Evolutionary conservation across 2,329 filamentous ascomycete genomes (phyloP).

Genomic region (Mariannaea sp.): DNA sequence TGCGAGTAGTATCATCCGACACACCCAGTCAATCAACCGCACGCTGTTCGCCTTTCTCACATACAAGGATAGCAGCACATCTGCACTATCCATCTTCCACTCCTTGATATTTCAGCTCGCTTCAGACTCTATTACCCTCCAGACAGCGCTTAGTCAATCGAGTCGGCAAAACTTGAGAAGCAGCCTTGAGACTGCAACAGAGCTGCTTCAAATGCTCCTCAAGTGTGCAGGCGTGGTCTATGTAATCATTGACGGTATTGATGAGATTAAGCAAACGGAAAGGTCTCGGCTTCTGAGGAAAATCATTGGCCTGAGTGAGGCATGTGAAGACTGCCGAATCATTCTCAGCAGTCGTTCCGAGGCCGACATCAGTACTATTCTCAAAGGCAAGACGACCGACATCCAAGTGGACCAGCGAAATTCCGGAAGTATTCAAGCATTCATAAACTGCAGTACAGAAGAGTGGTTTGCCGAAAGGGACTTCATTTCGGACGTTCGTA

Average conservation of each 20-base stretch:
- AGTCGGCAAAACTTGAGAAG: neutral
- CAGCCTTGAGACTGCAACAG: neutral
- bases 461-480: too few species aligned
- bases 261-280: constrained; percentile 18
- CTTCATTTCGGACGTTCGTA: too few species aligned
- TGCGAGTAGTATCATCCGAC: neutral
- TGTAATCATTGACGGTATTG: constrained; percentile 19
- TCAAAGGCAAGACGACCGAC: neutral
- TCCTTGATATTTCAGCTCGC: constrained; percentile 18
- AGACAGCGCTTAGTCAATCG: neutral
- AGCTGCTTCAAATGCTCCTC: constrained; percentile 1
- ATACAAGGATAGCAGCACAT: neutral
- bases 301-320: too few species aligned
- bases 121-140: neutral
- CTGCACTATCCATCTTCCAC: constrained; percentile 9
- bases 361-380: neutral
- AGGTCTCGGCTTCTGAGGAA: too few species aligned
- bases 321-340: too few species aligned
- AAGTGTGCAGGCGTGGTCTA: neutral
- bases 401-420: constrained; percentile 13
- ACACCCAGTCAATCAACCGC: neutral
- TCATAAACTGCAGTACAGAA: neutral
- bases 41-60: constrained; percentile 2
- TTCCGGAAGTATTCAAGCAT: constrained; percentile 10
- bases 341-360: constrained; percentile 15